Conservation (phyloP, 2,329 filamentous ascomycete genomes). For the Stagonosporopsis chrysanthemi region DNA sequence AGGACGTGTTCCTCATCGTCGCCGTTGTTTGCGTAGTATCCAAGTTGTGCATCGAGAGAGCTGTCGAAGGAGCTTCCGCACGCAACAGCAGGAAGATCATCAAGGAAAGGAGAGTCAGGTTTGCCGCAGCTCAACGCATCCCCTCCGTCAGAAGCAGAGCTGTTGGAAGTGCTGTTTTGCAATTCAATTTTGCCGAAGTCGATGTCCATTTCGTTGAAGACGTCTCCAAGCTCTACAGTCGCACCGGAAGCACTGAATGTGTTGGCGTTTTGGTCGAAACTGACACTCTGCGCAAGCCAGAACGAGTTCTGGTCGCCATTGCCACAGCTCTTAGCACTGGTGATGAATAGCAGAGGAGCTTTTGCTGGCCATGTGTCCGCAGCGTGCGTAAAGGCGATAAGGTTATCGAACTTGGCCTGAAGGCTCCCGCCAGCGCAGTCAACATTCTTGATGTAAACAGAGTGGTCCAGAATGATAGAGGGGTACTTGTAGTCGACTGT, state of each 20-base stretch:
- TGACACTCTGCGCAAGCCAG: constrained; percentile 14
- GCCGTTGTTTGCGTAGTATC: constrained; percentile 11
- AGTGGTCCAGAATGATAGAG: constrained; percentile 14
- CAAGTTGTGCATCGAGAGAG: constrained; percentile 10
- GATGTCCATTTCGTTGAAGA: constrained; percentile 18
- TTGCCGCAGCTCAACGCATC: constrained; percentile 12
- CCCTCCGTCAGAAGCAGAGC: constrained; percentile 1
- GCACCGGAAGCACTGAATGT: constrained; percentile 14
- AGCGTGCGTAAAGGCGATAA: constrained; percentile 13
- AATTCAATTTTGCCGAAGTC: constrained; percentile 17
- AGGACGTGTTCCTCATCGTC: constrained; percentile 14
- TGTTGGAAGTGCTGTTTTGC: constrained; percentile 10
- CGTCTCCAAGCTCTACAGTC: constrained; percentile 8
- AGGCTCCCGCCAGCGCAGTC: constrained; percentile 10
- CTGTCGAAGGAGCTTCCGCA: constrained; percentile 15
- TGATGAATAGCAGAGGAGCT: constrained; percentile 11
- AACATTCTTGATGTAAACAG: constrained; percentile 15
- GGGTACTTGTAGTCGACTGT: constrained; percentile 17
- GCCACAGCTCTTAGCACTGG: constrained; percentile 14
- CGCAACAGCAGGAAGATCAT: constrained; percentile 14
- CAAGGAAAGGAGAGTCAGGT: constrained; percentile 12
- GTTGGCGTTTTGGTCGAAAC: constrained; percentile 6
- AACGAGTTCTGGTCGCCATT: constrained; percentile 17
- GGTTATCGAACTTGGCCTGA: constrained; percentile 16
- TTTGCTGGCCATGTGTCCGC: constrained; percentile 17